These are phyloP conservation scores for Penicillium sp. DNA, from an alignment of 2,329 filamentous ascomycete genomes.

Conservation along the genomic window DNA sequence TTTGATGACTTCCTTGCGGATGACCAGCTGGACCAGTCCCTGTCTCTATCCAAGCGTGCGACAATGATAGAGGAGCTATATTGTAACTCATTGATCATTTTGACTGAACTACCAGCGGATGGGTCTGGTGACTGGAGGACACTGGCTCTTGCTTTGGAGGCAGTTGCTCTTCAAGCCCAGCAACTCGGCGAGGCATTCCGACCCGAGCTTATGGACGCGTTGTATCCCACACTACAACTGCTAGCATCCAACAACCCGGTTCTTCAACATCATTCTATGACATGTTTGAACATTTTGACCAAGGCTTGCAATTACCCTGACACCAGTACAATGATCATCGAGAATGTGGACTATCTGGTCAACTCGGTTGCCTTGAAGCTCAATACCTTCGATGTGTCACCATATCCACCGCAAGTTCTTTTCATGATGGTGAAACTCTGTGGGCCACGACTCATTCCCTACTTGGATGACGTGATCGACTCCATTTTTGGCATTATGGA, in stretches of 20 bases:
- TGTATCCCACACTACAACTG: conserved; percentile 90
- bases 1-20: conserved; percentile 68
- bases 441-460: conserved; percentile 77
- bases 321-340: conserved; percentile 76
- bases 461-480: conserved; percentile 84
- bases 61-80: conserved; percentile 48
- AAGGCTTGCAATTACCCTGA: conserved; percentile 69
- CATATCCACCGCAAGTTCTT: conserved; percentile 84
- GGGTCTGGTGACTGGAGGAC: conserved; percentile 65
- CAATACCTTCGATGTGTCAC: conserved; percentile 88
- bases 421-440: conserved; percentile 92
- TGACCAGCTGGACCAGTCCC: conserved; percentile 34
- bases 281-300: conserved; percentile 78
- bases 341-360: conserved; percentile 94
- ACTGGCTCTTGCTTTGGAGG: conserved; percentile 77
- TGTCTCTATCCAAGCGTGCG: conserved; percentile 26
- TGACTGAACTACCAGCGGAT: conserved; percentile 40
- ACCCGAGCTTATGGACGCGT: conserved; percentile 80
- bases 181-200: conserved; percentile 68
- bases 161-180: conserved; percentile 72
- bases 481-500: conserved; percentile 93
- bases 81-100: conserved; percentile 40
- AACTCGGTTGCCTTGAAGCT: conserved; percentile 87
- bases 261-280: conserved; percentile 78
- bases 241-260: conserved; percentile 68